Conservation (phyloP, 129 eudicot genomes). For the Artemisia annua region DNA sequence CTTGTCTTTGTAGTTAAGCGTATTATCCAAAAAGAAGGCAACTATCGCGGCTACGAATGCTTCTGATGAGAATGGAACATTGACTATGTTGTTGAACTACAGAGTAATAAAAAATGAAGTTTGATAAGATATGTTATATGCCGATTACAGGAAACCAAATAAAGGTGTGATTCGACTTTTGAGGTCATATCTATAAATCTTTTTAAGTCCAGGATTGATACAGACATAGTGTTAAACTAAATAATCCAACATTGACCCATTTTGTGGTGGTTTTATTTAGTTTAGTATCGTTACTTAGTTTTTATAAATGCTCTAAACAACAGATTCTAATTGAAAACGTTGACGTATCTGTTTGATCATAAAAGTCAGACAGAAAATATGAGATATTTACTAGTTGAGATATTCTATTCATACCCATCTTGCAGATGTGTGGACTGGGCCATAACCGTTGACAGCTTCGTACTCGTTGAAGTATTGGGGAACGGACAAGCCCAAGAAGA, state of each 20-base stretch:
- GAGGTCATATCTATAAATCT: constrained; percentile 13
- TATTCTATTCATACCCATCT: constrained; percentile 51
- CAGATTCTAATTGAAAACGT: neutral
- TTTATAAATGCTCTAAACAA: neutral
- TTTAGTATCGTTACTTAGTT: neutral
- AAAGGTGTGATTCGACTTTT: constrained; percentile 1
- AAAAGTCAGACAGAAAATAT: neutral
- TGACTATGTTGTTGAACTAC: constrained; percentile 63
- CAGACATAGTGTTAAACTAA: neutral
- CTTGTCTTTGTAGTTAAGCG: constrained; percentile 48
- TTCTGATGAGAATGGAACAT: constrained; percentile 59
- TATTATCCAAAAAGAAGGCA: constrained; percentile 58
- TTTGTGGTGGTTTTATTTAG: neutral
- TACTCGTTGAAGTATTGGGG: constrained; percentile 66
- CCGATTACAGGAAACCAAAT: neutral
- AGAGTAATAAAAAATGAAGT: neutral
- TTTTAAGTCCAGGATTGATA: neutral
- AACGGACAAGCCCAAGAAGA: constrained; percentile 58
- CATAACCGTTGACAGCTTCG: constrained; percentile 46
- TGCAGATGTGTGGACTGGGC: constrained; percentile 58
- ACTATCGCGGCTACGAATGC: constrained; percentile 59
- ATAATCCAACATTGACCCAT: constrained; percentile 1
- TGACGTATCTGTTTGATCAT: neutral
- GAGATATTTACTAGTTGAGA: neutral
- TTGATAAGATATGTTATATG: neutral